Evolutionary conservation across 1,139 yeast species (phyloP), one percentile per base, ranked within the genome.

Genomic region (Kodamaea ohmeri): DNA sequence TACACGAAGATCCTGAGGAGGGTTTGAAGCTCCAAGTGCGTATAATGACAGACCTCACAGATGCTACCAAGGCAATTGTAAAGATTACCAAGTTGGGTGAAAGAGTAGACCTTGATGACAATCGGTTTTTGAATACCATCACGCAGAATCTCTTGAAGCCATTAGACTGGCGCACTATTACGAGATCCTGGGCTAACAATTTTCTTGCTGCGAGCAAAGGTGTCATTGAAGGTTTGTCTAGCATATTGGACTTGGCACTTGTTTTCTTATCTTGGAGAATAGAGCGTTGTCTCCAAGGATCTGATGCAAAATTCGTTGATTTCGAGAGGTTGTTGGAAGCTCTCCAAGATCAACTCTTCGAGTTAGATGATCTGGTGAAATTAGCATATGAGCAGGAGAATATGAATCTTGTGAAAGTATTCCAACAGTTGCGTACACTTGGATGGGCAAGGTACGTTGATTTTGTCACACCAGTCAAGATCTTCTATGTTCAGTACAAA

Each of bases 251-350:
- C 34, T 51, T 59, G 12, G 32, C 57, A 1, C 49, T 66, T 28
- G 50, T 60, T 3, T 40, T 58, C 1, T 48, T 55, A 6, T 61
- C 71, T 3, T 62, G 71, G 66, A 62, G 59, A 36, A 52, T 68
- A 25, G 73, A 69, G 37, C 56, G 52, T 27, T 49, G 66, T 15
- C 51, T 65, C 8, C 51, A 49, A 17, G 29, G 32, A 2, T 44
- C 55, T 8, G 49, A 46, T 25, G 33, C 33, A 4, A 41, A 48
- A 2, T 55, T 63, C 35, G 47, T 18, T n/a, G 44, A 38, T 17
- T 41, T 38, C 25, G 41, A 41, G 29, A 15, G 21, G 7, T 20
- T 41, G 8, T 7, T 36, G 6, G 22, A 22, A n/a, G 27, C 32
- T 9, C 20, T 38, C 30, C 18, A 31, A 19, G 15, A 19, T 6